Conservation (phyloP, 169 alveolate genomes). For the Cyclospora cayetanensis region DNA sequence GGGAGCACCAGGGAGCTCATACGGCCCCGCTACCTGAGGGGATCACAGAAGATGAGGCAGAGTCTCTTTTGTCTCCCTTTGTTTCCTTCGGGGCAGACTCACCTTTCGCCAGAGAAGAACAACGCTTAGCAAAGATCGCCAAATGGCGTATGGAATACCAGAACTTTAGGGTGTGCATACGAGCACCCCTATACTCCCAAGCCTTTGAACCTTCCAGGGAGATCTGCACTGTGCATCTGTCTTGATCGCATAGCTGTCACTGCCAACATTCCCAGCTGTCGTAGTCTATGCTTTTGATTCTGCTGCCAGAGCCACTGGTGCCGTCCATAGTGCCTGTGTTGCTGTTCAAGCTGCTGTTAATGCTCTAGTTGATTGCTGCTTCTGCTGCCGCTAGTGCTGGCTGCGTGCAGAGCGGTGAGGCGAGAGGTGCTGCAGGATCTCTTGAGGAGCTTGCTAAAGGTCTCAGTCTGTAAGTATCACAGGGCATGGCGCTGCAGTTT, state of each 20-base stretch:
- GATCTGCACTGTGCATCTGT: too few relatives aligned
- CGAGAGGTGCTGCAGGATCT: too few relatives aligned
- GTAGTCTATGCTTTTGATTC: background rate
- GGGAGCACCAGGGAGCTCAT: background rate
- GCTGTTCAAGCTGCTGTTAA: background rate
- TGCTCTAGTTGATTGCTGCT: too few relatives aligned
- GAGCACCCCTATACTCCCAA: too few relatives aligned
- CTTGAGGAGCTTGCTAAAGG: too few relatives aligned
- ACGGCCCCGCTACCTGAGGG: background rate
- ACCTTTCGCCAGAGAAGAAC: background rate
- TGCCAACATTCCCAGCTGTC: background rate
- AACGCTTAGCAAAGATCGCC: background rate
- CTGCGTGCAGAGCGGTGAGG: too few relatives aligned
- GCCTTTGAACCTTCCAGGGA: too few relatives aligned
- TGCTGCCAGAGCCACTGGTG: background rate
- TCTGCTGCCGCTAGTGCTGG: too few relatives aligned
- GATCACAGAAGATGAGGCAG: background rate
- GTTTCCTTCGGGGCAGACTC: background rate
- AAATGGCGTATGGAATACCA: constrained; percentile 29
- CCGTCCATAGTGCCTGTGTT: background rate
- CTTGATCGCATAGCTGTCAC: too few relatives aligned
- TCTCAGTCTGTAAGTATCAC: too few relatives aligned
- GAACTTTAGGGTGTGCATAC: background rate
- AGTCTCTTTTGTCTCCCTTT: background rate
- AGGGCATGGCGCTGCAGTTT: too few relatives aligned